Evolutionary conservation across 2,329 filamentous ascomycete genomes (phyloP), one percentile per base, ranked within the genome.

Genomic region (Lecanosticta acicola): DNA sequence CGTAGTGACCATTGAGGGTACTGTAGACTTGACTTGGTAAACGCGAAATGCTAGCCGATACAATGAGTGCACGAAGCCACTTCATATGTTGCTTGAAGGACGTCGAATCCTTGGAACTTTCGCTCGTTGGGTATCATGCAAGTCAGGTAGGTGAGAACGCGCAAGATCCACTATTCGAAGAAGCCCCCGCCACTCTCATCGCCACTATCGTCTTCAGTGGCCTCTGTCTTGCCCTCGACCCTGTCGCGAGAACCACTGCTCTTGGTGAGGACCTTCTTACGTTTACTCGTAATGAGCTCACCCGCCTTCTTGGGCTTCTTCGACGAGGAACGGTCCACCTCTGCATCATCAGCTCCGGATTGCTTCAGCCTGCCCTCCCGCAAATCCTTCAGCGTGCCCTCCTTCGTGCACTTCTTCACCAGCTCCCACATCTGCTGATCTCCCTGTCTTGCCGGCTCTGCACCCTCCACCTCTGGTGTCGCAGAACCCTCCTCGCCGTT

Each of bases 341-440:
- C 38, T 24, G 41, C 43, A 14, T 45, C 39, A 4, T 50, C 45
- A 16, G 43, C 29, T 18, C 19, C 47, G 14, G 46, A 24, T 21
- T 40, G 39, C 20, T 47, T 40, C 19, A 68, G 53, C 48, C 56
- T 66, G 48, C 80, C 74, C 54, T 84, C 78, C 41, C 80, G 72
- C 40, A 85, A 59, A 42, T 62, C 68, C 48, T 77, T 72, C 41
- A 85, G 60, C 11, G 69, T 69, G 4, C 80, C 80, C 32, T 79
- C 70, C 43, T 71, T 68, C 71, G 84, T 80, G 10, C 81, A 76
- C 58, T 78, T 71, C 67, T 86, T 83, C 14, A 91, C 75, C 11
- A 74, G 67, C 13, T 68, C 67, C 85, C 85, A 89, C 70, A 89
- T 77, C n/a, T 78, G 73, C 4, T 76, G 73, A 52, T 75, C 67